These are phyloP conservation scores for Nannochloropsis granulata DNA, from an alignment of 108 stramenopile species.

Conservation along the genomic window DNA sequence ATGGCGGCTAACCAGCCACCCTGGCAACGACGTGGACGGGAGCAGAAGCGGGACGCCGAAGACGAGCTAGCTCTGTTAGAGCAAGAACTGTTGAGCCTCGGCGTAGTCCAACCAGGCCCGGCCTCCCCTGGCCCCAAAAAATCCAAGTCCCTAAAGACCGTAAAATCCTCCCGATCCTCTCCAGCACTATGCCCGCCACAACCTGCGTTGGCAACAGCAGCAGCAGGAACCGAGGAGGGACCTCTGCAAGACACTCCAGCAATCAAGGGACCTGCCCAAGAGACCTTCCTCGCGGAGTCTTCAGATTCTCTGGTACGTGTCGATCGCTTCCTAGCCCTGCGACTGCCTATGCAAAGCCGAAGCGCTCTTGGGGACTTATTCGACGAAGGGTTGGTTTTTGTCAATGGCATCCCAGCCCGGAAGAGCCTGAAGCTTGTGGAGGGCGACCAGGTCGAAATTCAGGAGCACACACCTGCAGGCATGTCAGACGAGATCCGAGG, in stretches of 20 bases:
- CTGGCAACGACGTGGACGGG: not conserved
- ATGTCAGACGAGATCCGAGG: conserved; percentile 30
- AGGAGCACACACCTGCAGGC: not conserved
- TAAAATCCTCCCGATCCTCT: too few species aligned
- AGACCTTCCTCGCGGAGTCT: not conserved
- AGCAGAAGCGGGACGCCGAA: not conserved
- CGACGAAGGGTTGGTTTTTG: not conserved
- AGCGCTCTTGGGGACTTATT: not conserved
- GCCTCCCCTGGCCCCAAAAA: too few species aligned
- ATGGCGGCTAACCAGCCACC: not conserved
- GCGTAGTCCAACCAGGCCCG: too few species aligned
- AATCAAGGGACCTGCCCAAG: not conserved
- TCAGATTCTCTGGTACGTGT: not conserved
- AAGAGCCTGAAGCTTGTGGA: not conserved
- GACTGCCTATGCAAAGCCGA: not conserved
- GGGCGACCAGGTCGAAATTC: not conserved
- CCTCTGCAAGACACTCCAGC: too few species aligned
- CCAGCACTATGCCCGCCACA: too few species aligned
- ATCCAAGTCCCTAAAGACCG: too few species aligned
- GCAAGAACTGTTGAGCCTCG: not conserved
- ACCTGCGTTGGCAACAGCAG: too few species aligned
- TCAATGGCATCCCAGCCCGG: not conserved
- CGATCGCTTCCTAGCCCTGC: not conserved
- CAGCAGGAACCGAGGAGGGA: too few species aligned
- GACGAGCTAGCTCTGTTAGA: not conserved